These are phyloP conservation scores for Aurinia saxatilis DNA, from an alignment of 345 rosid species.

Conservation along the genomic window DNA sequence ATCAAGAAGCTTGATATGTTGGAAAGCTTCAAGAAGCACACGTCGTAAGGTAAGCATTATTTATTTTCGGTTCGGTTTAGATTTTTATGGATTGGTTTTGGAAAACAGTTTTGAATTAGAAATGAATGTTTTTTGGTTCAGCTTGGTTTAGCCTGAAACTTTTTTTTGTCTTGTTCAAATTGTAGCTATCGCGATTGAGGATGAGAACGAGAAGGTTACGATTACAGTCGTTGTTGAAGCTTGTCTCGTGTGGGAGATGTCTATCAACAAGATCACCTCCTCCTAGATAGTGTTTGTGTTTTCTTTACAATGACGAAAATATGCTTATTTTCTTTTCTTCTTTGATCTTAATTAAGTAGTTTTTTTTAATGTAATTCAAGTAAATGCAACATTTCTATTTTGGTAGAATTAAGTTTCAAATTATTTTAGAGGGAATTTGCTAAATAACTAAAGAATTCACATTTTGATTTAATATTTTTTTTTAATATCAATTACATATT, in stretches of 20 bases:
- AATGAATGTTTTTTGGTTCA: no score
- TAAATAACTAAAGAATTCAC: no score
- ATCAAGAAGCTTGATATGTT: slow-evolving; percentile 84
- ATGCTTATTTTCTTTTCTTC: background rate
- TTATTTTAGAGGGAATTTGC: no score
- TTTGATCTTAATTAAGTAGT: background rate
- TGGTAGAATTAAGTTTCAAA: background rate
- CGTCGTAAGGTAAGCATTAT: slow-evolving; percentile 50
- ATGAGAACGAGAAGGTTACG: slow-evolving; percentile 33
- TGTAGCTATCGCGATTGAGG: slow-evolving; percentile 67
- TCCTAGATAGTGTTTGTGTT: slow-evolving; percentile 34
- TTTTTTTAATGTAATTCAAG: background rate
- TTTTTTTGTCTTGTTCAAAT: background rate
- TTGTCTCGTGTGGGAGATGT: slow-evolving; percentile 66
- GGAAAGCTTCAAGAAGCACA: slow-evolving; percentile 64
- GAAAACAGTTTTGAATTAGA: no score
- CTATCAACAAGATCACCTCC: slow-evolving; percentile 58
- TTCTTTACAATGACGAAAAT: background rate
- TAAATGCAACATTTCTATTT: no score
- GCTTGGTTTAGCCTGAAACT: no score
- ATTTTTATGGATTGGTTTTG: no score
- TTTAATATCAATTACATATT: no score
- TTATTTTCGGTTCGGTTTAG: no score
- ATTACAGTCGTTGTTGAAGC: slow-evolving; percentile 59
- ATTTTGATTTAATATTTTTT: no score